These are phyloP conservation scores for Cicer chorassanicum DNA, from an alignment of 306 rosid species.

Conservation along the genomic window DNA sequence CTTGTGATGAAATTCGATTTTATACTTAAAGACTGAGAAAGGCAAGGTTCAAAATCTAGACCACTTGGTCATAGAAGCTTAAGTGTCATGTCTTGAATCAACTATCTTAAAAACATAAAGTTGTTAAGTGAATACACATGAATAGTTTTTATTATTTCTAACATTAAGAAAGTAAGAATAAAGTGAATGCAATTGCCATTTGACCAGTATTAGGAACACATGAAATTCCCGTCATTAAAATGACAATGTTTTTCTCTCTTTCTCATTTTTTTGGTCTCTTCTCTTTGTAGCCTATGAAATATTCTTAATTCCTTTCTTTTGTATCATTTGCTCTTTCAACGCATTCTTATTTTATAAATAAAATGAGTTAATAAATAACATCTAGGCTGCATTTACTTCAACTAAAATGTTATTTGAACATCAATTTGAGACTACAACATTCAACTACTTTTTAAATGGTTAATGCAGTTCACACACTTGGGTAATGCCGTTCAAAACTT, in stretches of 20 bases:
- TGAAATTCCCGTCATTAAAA: constrained; percentile 17
- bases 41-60: neutral
- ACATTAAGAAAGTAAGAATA: neutral
- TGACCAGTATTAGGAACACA: constrained; percentile 3
- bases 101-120: neutral
- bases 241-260: neutral
- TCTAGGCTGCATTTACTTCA: too few species aligned
- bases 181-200: neutral
- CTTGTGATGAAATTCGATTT: neutral
- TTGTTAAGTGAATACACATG: neutral
- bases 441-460: neutral
- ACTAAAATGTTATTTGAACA: too few species aligned
- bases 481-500: too few species aligned
- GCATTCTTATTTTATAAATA: too few species aligned
- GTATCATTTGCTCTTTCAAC: too few species aligned
- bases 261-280: neutral
- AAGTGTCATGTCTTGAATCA: neutral
- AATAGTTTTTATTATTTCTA: neutral
- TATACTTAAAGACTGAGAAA: neutral
- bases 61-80: neutral
- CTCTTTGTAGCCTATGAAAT: neutral
- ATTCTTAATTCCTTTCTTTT: neutral
- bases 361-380: too few species aligned
- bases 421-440: too few species aligned
- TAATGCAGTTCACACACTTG: neutral